A percentile compares a stretch with the other conserved stretches of the same genome.
Conservation (phyloP, 257 asterid genomes). For the Petrea volubilis region DNA sequence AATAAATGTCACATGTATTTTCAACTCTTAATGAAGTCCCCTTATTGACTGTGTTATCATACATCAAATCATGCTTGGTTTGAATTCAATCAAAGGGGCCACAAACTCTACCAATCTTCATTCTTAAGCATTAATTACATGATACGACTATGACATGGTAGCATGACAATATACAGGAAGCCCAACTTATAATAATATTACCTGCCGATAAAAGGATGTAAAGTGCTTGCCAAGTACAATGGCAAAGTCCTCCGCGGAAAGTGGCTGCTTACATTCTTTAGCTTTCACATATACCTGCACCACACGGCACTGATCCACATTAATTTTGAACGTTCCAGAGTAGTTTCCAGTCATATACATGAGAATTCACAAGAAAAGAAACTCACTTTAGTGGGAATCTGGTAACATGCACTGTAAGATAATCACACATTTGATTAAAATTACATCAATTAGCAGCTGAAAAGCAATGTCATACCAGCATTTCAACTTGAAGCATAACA, state of each 20-base stretch:
- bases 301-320: background rate
- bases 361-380: background rate
- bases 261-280: constrained; percentile 67
- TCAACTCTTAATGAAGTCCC: background rate
- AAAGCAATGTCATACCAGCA: background rate
- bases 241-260: constrained; percentile 85
- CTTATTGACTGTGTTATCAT: background rate
- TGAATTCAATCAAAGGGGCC: background rate
- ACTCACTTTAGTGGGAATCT: background rate
- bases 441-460: constrained; percentile 1
- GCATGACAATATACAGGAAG: background rate
- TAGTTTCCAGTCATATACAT: background rate
- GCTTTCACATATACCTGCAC: constrained; percentile 93
- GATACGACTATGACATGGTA: background rate
- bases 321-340: background rate
- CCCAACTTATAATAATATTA: constrained; percentile 18
- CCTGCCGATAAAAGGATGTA: constrained; percentile 75
- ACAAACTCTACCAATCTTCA: background rate
- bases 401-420: background rate
- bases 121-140: constrained; percentile 1
- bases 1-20: background rate
- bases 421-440: background rate
- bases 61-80: background rate
- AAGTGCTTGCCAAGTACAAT: constrained; percentile 87
- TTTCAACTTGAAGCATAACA: background rate